Conservation (phyloP, 805 yeast species). For the Candida namnaoensis region DNA sequence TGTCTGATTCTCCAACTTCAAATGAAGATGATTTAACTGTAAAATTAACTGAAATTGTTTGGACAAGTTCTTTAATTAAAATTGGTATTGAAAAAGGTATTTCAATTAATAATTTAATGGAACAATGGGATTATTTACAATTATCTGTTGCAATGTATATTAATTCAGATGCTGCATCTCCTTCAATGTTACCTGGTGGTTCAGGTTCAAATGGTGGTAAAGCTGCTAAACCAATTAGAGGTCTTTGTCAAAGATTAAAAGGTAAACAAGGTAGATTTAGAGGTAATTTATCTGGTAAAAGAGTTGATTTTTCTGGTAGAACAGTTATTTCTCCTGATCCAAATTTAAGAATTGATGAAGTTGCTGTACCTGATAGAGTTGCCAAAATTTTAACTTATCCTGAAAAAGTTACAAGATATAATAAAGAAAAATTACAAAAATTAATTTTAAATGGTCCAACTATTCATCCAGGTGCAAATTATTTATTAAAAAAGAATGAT, state of each 20-base stretch:
- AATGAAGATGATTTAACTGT: slow-evolving; percentile 98
- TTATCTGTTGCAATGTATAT: slow-evolving; percentile 95
- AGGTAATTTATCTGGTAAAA: slow-evolving; percentile 95
- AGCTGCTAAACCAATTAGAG: slow-evolving; percentile 73
- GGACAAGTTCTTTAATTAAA: slow-evolving; percentile 90
- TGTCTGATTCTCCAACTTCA: slow-evolving; percentile 82
- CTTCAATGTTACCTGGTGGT: slow-evolving; percentile 70
- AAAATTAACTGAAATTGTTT: slow-evolving; percentile 90
- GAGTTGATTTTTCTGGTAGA: slow-evolving; percentile 97
- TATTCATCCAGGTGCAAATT: slow-evolving; percentile 94
- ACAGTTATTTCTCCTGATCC: slow-evolving; percentile 99
- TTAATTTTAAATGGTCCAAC: slow-evolving; percentile 80
- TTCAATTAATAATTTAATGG: slow-evolving; percentile 89
- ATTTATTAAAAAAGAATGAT: slow-evolving; percentile 75
- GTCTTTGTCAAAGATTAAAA: slow-evolving; percentile 92
- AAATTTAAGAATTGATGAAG: slow-evolving; percentile 88
- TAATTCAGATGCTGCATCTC: slow-evolving; percentile 88
- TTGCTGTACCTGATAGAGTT: slow-evolving; percentile 95
- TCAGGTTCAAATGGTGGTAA: slow-evolving; percentile 41
- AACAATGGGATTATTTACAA: slow-evolving; percentile 97
- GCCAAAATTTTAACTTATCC: slow-evolving; percentile 96
- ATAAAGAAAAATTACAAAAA: slow-evolving; percentile 64
- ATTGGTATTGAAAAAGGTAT: slow-evolving; percentile 96
- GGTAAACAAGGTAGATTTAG: slow-evolving; percentile 99
- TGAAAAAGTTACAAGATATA: slow-evolving; percentile 86